A percentile compares a stretch with the other conserved stretches of the same genome.
Conservation (phyloP, 2,329 filamentous ascomycete species). For the Paraphaeosphaeria minitans region DNA sequence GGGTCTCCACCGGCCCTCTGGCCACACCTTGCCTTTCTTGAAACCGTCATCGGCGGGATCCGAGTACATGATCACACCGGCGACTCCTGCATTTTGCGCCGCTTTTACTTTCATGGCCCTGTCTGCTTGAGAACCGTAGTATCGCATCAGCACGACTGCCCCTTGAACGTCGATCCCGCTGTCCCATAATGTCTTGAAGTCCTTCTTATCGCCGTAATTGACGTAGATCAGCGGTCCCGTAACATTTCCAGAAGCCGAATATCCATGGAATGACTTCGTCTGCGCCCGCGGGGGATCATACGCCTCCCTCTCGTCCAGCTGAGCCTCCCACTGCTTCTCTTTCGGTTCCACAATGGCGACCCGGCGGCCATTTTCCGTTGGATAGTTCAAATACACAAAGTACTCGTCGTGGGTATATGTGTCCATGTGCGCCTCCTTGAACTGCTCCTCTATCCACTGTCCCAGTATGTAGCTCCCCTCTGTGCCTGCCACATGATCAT, state of each 20-base stretch:
- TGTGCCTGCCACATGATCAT: constrained; percentile 91
- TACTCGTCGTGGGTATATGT: constrained; percentile 75
- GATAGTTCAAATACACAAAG: constrained; percentile 91
- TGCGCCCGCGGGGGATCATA: constrained; percentile 65
- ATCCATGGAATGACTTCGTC: constrained; percentile 82
- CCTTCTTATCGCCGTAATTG: constrained; percentile 85
- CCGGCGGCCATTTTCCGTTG: constrained; percentile 73
- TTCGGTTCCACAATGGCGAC: constrained; percentile 79
- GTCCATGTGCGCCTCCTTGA: constrained; percentile 74
- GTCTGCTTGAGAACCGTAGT: constrained; percentile 76
- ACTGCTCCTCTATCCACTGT: constrained; percentile 80
- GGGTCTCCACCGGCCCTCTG: constrained; percentile 79
- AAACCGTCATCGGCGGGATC: constrained; percentile 88
- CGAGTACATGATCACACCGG: constrained; percentile 88
- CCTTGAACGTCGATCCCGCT: constrained; percentile 75
- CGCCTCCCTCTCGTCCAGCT: constrained; percentile 78
- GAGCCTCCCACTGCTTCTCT: constrained; percentile 75
- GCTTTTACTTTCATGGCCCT: constrained; percentile 84
- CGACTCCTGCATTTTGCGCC: constrained; percentile 83
- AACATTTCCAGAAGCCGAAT: constrained; percentile 85
- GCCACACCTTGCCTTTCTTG: constrained; percentile 71
- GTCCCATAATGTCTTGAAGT: constrained; percentile 76
- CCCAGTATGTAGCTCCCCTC: constrained; percentile 88
- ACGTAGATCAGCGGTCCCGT: constrained; percentile 87
- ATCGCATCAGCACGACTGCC: constrained; percentile 81